phyloP scores from a whole-genome alignment of 2,329 filamentous ascomycete genomes.

The Cordyceps farinosa region DNA sequence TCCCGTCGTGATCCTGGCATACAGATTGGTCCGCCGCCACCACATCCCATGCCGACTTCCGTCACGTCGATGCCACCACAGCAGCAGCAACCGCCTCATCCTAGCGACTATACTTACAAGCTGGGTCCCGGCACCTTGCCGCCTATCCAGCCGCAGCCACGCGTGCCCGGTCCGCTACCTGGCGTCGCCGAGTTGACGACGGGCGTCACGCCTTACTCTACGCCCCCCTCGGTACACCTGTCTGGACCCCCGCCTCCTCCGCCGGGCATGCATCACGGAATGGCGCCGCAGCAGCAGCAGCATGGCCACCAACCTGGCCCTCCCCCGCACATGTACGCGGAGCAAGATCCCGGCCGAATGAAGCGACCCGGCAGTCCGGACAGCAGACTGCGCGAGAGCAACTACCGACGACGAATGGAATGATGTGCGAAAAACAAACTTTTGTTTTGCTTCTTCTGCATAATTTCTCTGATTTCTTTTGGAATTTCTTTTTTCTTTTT shows the following conservation, averaged over 20 bases:
- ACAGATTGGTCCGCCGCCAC: constrained; percentile 11
- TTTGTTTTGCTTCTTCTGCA: neutral
- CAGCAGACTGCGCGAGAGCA: constrained; percentile 42
- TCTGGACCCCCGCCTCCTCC: neutral
- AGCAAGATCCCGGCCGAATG: constrained; percentile 7
- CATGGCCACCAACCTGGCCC: neutral
- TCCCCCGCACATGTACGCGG: neutral
- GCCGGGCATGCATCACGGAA: constrained; percentile 4
- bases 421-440: constrained; percentile 18
- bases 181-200: constrained; percentile 62
- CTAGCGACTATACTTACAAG: constrained; percentile 31
- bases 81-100: constrained; percentile 32
- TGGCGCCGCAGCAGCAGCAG: constrained; percentile 7
- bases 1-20: constrained; percentile 13
- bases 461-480: neutral
- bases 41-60: constrained; percentile 11
- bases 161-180: constrained; percentile 50
- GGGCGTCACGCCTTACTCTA: constrained; percentile 58
- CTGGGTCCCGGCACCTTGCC: constrained; percentile 42
- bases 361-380: constrained; percentile 54
- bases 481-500: neutral
- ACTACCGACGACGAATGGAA: constrained; percentile 38
- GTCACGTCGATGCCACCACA: constrained; percentile 22
- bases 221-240: constrained; percentile 33
- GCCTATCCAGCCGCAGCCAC: constrained; percentile 46